Conservation (phyloP, 2,329 filamentous ascomycete species). For the Cercospora sp. region DNA sequence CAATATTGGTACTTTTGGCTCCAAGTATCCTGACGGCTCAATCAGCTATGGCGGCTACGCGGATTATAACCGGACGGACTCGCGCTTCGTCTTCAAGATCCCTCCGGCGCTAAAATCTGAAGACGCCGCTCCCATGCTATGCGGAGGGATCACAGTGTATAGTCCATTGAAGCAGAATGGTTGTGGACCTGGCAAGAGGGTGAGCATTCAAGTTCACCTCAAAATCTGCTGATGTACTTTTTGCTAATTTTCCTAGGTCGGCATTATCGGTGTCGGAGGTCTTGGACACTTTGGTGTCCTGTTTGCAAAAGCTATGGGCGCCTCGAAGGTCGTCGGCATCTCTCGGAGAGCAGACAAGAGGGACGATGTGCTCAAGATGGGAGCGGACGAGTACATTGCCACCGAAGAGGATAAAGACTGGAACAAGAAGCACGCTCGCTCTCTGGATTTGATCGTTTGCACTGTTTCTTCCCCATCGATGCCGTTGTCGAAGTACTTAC, state of each 20-base stretch:
- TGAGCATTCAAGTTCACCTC: conserved; percentile 48
- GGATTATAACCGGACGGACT: conserved; percentile 50
- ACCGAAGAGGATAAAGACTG: conserved; percentile 61
- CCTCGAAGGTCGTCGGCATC: conserved; percentile 65
- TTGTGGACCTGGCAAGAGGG: conserved; percentile 67
- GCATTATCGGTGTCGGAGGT: conserved; percentile 36
- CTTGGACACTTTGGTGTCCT: conserved; percentile 65
- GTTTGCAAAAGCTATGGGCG: conserved; percentile 69
- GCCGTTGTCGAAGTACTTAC: conserved; percentile 63
- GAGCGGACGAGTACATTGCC: conserved; percentile 60
- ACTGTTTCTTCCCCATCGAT: conserved; percentile 61
- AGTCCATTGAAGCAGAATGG: conserved; percentile 67
- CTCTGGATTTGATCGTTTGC: conserved; percentile 60
- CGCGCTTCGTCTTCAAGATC: conserved; percentile 61
- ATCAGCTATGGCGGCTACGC: conserved; percentile 66
- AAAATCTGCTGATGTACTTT: background rate
- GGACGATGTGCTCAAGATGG: conserved; percentile 61
- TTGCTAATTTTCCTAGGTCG: background rate
- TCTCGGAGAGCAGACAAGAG: conserved; percentile 61
- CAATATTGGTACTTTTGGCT: conserved; percentile 37
- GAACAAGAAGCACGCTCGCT: conserved; percentile 55
- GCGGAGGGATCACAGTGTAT: conserved; percentile 74
- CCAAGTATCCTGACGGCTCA: conserved; percentile 33
- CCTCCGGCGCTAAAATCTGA: too few species aligned
- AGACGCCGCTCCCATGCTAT: conserved; percentile 77